Percentiles rank a stretch among this genome's conserved stretches.
These are phyloP conservation scores for Akebia trifoliata DNA, from an alignment of 164 flowering plant species.

Conservation along the genomic window DNA sequence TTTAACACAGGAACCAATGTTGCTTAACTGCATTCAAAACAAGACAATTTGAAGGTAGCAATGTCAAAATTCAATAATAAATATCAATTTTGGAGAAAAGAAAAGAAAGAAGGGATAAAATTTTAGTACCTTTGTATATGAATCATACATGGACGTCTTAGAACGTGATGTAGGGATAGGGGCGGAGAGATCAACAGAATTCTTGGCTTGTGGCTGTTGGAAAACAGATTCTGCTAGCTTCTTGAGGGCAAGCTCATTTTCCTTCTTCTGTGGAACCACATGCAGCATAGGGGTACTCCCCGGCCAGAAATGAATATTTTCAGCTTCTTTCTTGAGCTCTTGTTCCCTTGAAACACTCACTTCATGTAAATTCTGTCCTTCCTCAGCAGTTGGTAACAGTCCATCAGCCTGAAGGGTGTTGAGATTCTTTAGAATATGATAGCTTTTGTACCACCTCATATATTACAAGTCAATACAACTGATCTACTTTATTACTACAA, in stretches of 20 bases:
- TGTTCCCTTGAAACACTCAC: slow-evolving; percentile 16
- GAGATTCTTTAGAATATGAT: neutral
- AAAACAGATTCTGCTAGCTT: slow-evolving; percentile 35
- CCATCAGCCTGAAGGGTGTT: slow-evolving; percentile 27
- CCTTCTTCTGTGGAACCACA: slow-evolving; percentile 21
- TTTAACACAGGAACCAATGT: slow-evolving; percentile 18
- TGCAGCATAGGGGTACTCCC: slow-evolving; percentile 9
- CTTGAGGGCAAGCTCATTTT: slow-evolving; percentile 34
- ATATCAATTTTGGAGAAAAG: neutral
- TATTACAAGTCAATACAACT: neutral
- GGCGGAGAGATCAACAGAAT: slow-evolving; percentile 10
- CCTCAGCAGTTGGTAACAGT: slow-evolving; percentile 14
- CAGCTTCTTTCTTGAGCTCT: slow-evolving; percentile 17
- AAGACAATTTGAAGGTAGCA: slow-evolving; percentile 1
- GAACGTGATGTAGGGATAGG: slow-evolving; percentile 6
- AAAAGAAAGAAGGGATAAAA: neutral
- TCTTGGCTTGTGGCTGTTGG: slow-evolving; percentile 19
- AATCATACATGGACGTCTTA: neutral
- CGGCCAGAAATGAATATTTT: slow-evolving; percentile 5
- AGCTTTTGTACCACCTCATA: neutral
- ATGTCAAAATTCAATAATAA: neutral
- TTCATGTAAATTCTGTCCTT: slow-evolving; percentile 10
- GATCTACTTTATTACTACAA: neutral
- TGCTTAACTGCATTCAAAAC: slow-evolving; percentile 26
- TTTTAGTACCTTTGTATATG: slow-evolving; percentile 16